These are phyloP conservation scores for Blastobotrys buckinghamii DNA, from an alignment of 1,139 yeast genomes.

Conservation along the genomic window DNA sequence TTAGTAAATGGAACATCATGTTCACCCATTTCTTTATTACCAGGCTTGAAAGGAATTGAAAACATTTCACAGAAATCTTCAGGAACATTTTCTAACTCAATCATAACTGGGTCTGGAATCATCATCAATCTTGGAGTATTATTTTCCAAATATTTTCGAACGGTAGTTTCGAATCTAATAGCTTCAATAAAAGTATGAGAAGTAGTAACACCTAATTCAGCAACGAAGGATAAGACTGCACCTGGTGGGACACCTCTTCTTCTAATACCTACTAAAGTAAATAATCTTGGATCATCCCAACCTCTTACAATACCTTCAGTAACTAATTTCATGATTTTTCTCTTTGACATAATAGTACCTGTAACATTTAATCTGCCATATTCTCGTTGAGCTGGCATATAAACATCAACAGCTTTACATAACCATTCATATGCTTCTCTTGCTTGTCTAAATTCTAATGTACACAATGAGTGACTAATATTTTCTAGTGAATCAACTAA, in stretches of 20 bases:
- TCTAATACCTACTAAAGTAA: conserved; percentile 87
- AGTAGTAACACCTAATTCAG: conserved; percentile 95
- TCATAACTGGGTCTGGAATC: conserved; percentile 79
- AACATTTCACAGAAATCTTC: conserved; percentile 67
- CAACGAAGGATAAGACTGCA: conserved; percentile 85
- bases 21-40: conserved; percentile 63
- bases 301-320: conserved; percentile 77
- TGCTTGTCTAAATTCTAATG: conserved; percentile 86
- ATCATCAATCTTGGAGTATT: conserved; percentile 95
- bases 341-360: conserved; percentile 90
- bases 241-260: conserved; percentile 99
- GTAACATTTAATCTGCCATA: conserved; percentile 94
- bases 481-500: conserved; percentile 96
- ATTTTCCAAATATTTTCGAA: conserved; percentile 81
- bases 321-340: conserved; percentile 92
- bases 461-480: conserved; percentile 90
- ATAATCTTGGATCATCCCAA: conserved; percentile 98
- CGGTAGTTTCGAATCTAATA: conserved; percentile 80
- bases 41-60: conserved; percentile 87
- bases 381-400: conserved; percentile 98
- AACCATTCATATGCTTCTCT: conserved; percentile 98
- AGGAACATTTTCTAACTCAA: conserved; percentile 73
- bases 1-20: conserved; percentile 76
- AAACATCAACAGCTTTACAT: conserved; percentile 90
- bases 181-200: conserved; percentile 87